A percentile compares a stretch with the other conserved stretches of the same genome.
Evolutionary conservation across 129 eudicot genomes (phyloP).

Genomic region (Saussurea involucrata): DNA sequence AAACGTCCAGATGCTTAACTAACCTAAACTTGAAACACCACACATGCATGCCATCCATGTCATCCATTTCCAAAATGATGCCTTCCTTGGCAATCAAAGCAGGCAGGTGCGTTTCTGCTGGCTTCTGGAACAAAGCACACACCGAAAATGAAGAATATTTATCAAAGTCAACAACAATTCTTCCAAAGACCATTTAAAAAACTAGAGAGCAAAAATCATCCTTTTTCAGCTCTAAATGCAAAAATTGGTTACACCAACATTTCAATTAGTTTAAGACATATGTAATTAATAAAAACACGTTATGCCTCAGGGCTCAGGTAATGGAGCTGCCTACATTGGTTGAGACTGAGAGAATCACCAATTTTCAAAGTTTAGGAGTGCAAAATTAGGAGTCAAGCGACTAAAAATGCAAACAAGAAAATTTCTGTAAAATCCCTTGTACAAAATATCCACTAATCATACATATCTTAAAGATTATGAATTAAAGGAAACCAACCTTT

Average conservation of each 20-base stretch:
- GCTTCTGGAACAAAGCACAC: constrained; percentile 46
- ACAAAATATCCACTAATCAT: neutral
- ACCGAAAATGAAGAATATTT: neutral
- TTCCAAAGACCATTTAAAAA: neutral
- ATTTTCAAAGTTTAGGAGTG: neutral
- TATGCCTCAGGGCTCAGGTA: neutral
- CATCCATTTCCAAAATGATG: constrained; percentile 61
- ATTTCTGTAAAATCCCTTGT: neutral
- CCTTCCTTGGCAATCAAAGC: constrained; percentile 64
- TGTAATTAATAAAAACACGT: too few relatives aligned
- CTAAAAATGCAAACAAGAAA: neutral
- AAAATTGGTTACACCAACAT: too few relatives aligned
- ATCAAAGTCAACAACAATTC: constrained; percentile 7
- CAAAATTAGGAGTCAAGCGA: neutral
- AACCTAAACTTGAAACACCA: constrained; percentile 94
- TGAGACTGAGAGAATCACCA: neutral
- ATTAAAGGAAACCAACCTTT: constrained; percentile 48
- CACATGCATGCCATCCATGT: constrained; percentile 73
- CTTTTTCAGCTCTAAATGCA: neutral
- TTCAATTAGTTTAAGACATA: too few relatives aligned
- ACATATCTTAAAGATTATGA: neutral
- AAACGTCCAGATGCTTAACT: constrained; percentile 2
- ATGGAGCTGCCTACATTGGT: neutral
- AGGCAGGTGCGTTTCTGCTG: constrained; percentile 81
- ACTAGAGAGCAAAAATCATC: neutral